Evolutionary conservation across 768 basidiomycete genomes (phyloP).

Genomic region (Hirschioporus abietinus): DNA sequence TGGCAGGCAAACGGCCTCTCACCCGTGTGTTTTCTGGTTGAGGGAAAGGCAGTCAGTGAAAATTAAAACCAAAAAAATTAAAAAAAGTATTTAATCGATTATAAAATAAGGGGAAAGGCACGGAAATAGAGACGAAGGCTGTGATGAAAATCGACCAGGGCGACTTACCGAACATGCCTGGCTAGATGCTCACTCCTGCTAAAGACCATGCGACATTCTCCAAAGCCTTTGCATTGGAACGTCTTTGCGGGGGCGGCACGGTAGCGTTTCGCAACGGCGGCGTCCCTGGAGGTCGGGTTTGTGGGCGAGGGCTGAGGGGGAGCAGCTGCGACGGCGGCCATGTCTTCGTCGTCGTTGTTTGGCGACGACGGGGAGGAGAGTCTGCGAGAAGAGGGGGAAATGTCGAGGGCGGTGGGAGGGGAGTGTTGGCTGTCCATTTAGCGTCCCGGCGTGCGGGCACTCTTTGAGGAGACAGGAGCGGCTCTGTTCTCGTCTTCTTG

Average conservation of each 20-base stretch:
- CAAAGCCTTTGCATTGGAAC: conserved; percentile 92
- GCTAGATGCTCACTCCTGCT: conserved; percentile 93
- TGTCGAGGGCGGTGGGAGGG: not conserved
- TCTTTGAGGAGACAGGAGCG: not conserved
- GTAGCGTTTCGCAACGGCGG: conserved; percentile 54
- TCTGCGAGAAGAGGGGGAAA: not conserved
- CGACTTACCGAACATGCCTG: conserved; percentile 82
- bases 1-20: conserved; percentile 96
- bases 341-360: conserved; percentile 14
- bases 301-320: conserved; percentile 19
- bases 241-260: conserved; percentile 87
- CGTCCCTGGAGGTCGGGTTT: conserved; percentile 17
- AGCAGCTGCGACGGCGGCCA: conserved; percentile 21
- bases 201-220: conserved; percentile 96
- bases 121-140: conserved; percentile 14
- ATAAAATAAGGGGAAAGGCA: conserved; percentile 11
- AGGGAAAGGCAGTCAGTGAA: conserved; percentile 2
- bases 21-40: conserved; percentile 89
- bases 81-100: not conserved
- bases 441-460: not conserved
- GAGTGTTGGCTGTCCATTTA: conserved; percentile 2
- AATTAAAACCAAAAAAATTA: conserved; percentile 5
- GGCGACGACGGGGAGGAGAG: not conserved
- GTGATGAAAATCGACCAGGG: conserved; percentile 2
- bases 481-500: not conserved